Conservation (phyloP, 2,329 filamentous ascomycete species). For the Xenosphaeropsis pyriputrescens region DNA sequence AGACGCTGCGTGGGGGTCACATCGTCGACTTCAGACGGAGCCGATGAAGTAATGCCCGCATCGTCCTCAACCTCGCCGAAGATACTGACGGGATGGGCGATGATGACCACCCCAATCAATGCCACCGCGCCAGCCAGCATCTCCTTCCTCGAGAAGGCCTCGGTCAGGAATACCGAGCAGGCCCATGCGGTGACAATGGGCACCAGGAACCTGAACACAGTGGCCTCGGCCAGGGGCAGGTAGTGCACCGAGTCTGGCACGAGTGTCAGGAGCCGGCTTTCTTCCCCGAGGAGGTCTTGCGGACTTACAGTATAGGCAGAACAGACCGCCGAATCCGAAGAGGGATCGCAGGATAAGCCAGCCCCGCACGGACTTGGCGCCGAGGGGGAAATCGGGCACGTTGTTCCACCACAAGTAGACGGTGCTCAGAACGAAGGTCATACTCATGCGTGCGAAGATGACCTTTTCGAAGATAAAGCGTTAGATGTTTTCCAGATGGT, state of each 20-base stretch:
- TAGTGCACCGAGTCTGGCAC: slow-evolving; percentile 36
- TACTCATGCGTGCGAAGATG: slow-evolving; percentile 16
- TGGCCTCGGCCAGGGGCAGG: slow-evolving; percentile 74
- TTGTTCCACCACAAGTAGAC: slow-evolving; percentile 61
- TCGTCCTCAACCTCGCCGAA: slow-evolving; percentile 8
- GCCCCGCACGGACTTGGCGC: slow-evolving; percentile 46
- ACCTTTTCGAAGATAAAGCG: slow-evolving; percentile 57
- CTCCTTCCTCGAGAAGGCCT: slow-evolving; percentile 65
- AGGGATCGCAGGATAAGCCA: slow-evolving; percentile 56
- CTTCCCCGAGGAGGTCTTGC: too few species aligned
- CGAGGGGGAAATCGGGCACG: slow-evolving; percentile 58
- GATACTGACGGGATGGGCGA: slow-evolving; percentile 43
- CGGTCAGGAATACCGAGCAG: slow-evolving; percentile 58
- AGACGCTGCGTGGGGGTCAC: slow-evolving; percentile 22
- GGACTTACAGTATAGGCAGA: slow-evolving; percentile 29
- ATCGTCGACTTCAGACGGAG: slow-evolving; percentile 5
- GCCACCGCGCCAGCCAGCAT: slow-evolving; percentile 64
- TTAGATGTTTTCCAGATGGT: not conserved
- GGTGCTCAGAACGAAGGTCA: slow-evolving; percentile 12
- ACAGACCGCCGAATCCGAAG: slow-evolving; percentile 64
- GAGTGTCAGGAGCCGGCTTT: too few species aligned
- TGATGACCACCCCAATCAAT: slow-evolving; percentile 66
- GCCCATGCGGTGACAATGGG: slow-evolving; percentile 71
- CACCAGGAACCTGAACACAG: slow-evolving; percentile 76
- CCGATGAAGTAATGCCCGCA: not conserved